Evolutionary conservation across 352 stramenopile species (phyloP), one percentile per base, ranked within the genome.

Genomic region (Aphanomyces astaci): DNA sequence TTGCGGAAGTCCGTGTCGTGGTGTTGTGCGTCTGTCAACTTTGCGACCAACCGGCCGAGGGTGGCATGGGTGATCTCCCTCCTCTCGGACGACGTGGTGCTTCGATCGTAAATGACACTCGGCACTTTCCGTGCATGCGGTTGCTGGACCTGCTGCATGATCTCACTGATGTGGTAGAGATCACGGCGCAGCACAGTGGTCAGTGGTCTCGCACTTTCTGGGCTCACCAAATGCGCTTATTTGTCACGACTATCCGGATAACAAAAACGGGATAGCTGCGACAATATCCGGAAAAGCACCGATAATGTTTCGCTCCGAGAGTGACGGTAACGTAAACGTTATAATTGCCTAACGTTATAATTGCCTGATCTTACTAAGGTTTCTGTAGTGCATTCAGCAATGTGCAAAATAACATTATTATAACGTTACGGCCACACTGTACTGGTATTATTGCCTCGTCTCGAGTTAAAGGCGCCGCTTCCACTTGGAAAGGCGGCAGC

Each of bases 1-100:
- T 95, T 84, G 28, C 86, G 84, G 70, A 95, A 95, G 72, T 93
- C 78, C 10, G 76, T 90, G 62, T 95, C 86, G 63, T 90, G 92
- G 75, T 93, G 79, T 39, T 93, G 86, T 10, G 86, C 84, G 63
- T 95, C 86, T 13, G 86, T 95, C 3, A 95, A 72, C 5, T 84
- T 84, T 3, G 85, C 86, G 25, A 95, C 82, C 9, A 95, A 73
- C 68, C 92, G 92, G 15, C 86, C 86, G 4, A 95, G 73, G 7
- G 86, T 93, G 25, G 86, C 86, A 52, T 93, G 84, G n/a, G 85
- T 91, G 68, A 95, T 95, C 71, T 92, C 82, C 3, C 84, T 79
- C 54, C 87, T 89, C 24, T 80, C 79, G 24, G 70, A 75, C 32
- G 78, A 81, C 36, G 88, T 72, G 51, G 15, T 25, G 2, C 81